Evolutionary conservation across 2,329 filamentous ascomycete genomes (phyloP), one percentile per base, ranked within the genome.

Genomic region (Pyrenochaeta sp.): DNA sequence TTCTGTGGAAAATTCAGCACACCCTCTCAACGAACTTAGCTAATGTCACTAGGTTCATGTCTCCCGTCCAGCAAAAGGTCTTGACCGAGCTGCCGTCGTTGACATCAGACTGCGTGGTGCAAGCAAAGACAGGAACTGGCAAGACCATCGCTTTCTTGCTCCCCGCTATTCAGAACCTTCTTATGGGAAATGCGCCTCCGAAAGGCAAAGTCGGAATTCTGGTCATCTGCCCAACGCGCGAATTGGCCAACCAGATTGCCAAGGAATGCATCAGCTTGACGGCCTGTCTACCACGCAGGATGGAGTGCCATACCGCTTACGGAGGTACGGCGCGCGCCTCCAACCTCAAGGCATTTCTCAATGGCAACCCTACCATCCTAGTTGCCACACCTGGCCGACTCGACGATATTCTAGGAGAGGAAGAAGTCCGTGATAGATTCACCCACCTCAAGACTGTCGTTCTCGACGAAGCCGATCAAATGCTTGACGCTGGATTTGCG

Each of bases 41-140:
- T 62, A 41, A 56, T 43, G 4, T 21, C 11, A 14, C 28, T 41
- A 72, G 69, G 34, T 71, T 60, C 53, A 80, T 81, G 78, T 77
- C 77, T 6, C 77, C 79, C 3, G 80, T 82, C 9, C 80, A 82
- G 54, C 73, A 79, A 36, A 77, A 77, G 58, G 78, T 81, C 5
- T 65, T 82, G 42, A 76, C 69, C 3, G 74, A 80, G 47, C 69
- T 82, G 18, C 78, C 78, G 6, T 70, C 62, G 26, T 74, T 75
- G 61, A 72, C 71, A 26, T 74, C 74, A 32, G 79, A 82, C 56
- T 81, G 78, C 49, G 73, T 82, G 22, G 81, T 81, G 21, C 79
- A 81, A 51, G 75, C 76, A 22, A 77, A 77, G 53, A 79, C 77
- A 0, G 77, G 77, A 4, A 79, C 77, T 1, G 77, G 77, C 41